Percentiles rank a stretch among this genome's conserved stretches.
These are phyloP conservation scores for Diaporthe longicolla DNA, from an alignment of 2,329 filamentous ascomycete genomes.

Conservation along the genomic window DNA sequence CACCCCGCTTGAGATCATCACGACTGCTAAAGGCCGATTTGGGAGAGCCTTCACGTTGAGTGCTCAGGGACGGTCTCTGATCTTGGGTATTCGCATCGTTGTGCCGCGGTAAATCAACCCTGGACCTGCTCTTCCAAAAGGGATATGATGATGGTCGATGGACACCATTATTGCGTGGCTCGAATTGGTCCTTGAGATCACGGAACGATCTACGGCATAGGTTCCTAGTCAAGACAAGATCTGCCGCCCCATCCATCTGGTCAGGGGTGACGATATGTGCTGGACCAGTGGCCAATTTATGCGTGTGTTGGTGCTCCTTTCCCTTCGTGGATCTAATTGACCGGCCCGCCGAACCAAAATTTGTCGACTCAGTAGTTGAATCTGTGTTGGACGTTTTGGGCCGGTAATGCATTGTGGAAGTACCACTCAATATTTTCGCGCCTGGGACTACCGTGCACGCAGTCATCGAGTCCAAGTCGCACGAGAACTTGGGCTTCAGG, in stretches of 20 bases:
- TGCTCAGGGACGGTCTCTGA: constrained; percentile 39
- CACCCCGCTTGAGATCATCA: constrained; percentile 43
- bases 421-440: constrained; percentile 38
- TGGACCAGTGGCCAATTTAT: not conserved
- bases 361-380: not conserved
- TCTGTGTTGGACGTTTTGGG: constrained; percentile 30
- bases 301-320: not conserved
- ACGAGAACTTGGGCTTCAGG: constrained; percentile 9
- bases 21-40: constrained; percentile 19
- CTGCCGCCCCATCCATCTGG: constrained; percentile 40
- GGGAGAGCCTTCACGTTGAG: constrained; percentile 24
- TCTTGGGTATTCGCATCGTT: constrained; percentile 20
- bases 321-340: constrained; percentile 16
- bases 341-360: constrained; percentile 5
- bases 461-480: constrained; percentile 28
- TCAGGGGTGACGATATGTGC: constrained; percentile 11
- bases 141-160: constrained; percentile 28
- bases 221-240: constrained; percentile 11
- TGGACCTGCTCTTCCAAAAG: constrained; percentile 15
- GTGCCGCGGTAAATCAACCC: not conserved
- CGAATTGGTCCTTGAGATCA: constrained; percentile 17
- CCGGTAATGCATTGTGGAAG: constrained; percentile 39
- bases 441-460: constrained; percentile 31
- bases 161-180: not conserved
- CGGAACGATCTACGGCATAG: constrained; percentile 31